Evolutionary conservation across 2,329 filamentous ascomycete genomes (phyloP), one percentile per base, ranked within the genome.

Genomic region (Colletotrichum abscissum): DNA sequence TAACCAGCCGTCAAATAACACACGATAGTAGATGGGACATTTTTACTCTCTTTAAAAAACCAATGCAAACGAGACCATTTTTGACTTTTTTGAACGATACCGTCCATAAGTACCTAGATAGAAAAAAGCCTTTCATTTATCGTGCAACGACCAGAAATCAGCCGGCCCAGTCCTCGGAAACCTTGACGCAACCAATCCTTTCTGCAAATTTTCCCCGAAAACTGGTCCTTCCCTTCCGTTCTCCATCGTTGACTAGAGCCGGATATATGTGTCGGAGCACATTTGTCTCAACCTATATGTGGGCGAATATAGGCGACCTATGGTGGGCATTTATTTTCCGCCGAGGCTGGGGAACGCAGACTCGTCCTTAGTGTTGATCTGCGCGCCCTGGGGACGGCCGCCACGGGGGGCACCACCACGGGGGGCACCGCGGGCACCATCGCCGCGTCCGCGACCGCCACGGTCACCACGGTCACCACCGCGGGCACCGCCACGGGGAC

Each of bases 271-370:
- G 71, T 73, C 71, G 62, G 63, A 56, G 71, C 71, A 73, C 67
- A 73, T 42, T 42, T 71, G 30, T 35, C 62, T 57, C 65, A 66
- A 67, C 71, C 60, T 62, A 60, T 65, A 52, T 73, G 26, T 70
- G 63, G 71, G 71, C 67, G 63, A 62, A 60, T 73, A 59, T 73
- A 64, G 62, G 62, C 54, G 62, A 26, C 54, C 16, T 19, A 16
- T 65, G 33, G 60, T 28, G 63, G 71, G 76, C 76, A 76, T 78
- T 81, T 87, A 88, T 80, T 86, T 85, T 82, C 86, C 86, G 79
- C 88, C 89, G 77, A 91, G 85, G 85, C 87, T 90, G 79, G 89
- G 89, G 87, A 91, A 91, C 75, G 88, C 88, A 76, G 82, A 84
- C 86, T 89, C 83, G 78, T 91, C 89, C 79, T 81, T 87, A 80